These are phyloP conservation scores for Pseudotulostoma volvatum DNA, from an alignment of 495 filamentous ascomycete species.

Conservation along the genomic window DNA sequence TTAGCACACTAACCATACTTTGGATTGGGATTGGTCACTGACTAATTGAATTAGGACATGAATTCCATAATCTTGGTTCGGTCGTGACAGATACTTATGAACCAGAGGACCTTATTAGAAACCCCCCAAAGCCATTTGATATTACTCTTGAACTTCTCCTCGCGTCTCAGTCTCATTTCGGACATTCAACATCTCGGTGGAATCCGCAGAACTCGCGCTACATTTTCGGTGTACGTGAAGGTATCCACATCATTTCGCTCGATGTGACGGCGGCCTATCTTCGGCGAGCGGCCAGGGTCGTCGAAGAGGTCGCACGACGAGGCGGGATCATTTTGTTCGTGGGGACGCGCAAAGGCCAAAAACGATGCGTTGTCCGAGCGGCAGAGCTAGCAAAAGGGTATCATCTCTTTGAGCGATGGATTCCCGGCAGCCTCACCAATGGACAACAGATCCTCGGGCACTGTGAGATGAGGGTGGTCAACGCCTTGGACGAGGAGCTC, in stretches of 20 bases:
- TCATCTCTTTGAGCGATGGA: slow-evolving; percentile 91
- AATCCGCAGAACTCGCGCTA: slow-evolving; percentile 89
- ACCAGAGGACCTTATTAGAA: slow-evolving; percentile 45
- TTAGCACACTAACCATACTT: too few relatives aligned
- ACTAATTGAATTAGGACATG: slow-evolving; percentile 9
- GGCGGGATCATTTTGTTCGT: slow-evolving; percentile 85
- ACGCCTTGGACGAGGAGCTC: slow-evolving; percentile 52
- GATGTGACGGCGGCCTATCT: slow-evolving; percentile 77
- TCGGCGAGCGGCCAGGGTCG: slow-evolving; percentile 74
- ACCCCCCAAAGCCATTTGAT: slow-evolving; percentile 61
- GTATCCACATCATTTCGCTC: slow-evolving; percentile 85
- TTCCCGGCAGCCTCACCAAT: slow-evolving; percentile 83
- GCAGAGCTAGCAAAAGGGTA: slow-evolving; percentile 63
- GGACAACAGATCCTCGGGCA: slow-evolving; percentile 64
- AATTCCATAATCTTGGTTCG: slow-evolving; percentile 20
- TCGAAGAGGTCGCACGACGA: slow-evolving; percentile 66
- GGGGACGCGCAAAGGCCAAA: slow-evolving; percentile 68
- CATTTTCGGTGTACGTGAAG: slow-evolving; percentile 81
- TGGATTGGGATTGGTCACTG: neutral
- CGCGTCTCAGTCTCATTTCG: slow-evolving; percentile 79
- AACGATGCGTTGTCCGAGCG: slow-evolving; percentile 58
- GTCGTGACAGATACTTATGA: slow-evolving; percentile 32
- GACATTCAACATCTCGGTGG: slow-evolving; percentile 85
- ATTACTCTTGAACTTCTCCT: slow-evolving; percentile 84
- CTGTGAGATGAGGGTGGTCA: slow-evolving; percentile 50